Base-by-base conservation (phyloP, 2,329 filamentous ascomycete species). In the Trichophyton benhamiae region DNA sequence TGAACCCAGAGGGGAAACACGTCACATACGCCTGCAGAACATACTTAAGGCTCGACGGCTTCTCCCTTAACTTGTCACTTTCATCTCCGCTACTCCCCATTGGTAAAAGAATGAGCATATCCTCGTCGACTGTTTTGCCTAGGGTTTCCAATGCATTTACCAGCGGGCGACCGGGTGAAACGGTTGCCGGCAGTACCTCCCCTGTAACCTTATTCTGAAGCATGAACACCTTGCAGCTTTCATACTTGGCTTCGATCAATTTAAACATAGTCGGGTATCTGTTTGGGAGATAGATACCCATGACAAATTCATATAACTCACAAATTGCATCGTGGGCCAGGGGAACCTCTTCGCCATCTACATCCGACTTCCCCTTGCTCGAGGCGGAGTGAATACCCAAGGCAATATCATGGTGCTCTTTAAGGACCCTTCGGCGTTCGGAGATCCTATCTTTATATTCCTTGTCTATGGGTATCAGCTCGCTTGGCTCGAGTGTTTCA, bases 1-100 rank as follows among this genome's bases (percentile, higher is more conserved):
- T 74, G 72, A 86, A 87, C 8, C 83, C 83, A 0, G 76, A 75
- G 0, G 83, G 83, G 67, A 82, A 85, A 66, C 79, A 82, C 7
- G 76, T 77, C 5, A 78, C 72, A 69, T 81, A 86, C 6, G 79
- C 82, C 67, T 82, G 72, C 8, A 86, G 77, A 33, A 77, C 72
- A 69, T 86, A 86, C 62, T 75, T 77, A 0, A 66, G 64, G 0
- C 66, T 44, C 9, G 13, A 15, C 4, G 20, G 9, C n/a, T 27
- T 48, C 57, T 9, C 17, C n/a, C 38, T 36, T 17, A 48, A 22
- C n/a, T 52, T 38, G 22, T 42, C 44, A 3, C 60, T 48, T 22
- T 61, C n/a, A 9, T 59, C 57, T 30, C 61, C 38, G n/a, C 17
- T 62, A 25, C 11, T 58, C 22, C 36, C 25, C 17, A 27, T 25